Conservation (phyloP, 305 asterid genomes). For the Solanum aculeatissimum region DNA sequence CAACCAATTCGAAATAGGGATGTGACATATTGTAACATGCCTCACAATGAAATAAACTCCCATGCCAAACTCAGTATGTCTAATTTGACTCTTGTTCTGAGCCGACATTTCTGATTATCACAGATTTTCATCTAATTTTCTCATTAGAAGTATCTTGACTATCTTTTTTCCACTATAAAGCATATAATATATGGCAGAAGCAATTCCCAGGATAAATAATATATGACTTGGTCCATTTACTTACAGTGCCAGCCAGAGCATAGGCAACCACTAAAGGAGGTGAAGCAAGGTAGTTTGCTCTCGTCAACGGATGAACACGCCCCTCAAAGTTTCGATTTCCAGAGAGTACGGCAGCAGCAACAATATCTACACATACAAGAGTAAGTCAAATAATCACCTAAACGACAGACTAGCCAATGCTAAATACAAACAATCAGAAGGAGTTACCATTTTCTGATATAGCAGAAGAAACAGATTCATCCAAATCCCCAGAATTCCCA, state of each 20-base stretch:
- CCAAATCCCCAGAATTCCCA: slow-evolving; percentile 83
- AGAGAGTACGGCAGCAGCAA: slow-evolving; percentile 94
- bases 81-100: neutral
- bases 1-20: neutral
- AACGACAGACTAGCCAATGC: neutral
- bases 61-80: neutral
- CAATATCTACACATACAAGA: slow-evolving; percentile 48
- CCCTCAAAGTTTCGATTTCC: slow-evolving; percentile 96
- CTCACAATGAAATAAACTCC: neutral
- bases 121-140: neutral
- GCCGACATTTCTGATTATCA: neutral
- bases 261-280: slow-evolving; percentile 98
- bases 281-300: slow-evolving; percentile 95
- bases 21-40: neutral
- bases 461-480: slow-evolving; percentile 73
- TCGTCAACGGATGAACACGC: slow-evolving; percentile 88
- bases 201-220: neutral
- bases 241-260: slow-evolving; percentile 97
- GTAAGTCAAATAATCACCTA: neutral
- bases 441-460: slow-evolving; percentile 77
- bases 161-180: neutral
- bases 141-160: neutral
- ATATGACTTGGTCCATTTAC: slow-evolving; percentile 9
- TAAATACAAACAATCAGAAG: neutral
- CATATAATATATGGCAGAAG: neutral